Evolutionary conservation across 176 grass and related monocot genomes (phyloP), one percentile per base, ranked within the genome.

Genomic region (Triticum turgidum): DNA sequence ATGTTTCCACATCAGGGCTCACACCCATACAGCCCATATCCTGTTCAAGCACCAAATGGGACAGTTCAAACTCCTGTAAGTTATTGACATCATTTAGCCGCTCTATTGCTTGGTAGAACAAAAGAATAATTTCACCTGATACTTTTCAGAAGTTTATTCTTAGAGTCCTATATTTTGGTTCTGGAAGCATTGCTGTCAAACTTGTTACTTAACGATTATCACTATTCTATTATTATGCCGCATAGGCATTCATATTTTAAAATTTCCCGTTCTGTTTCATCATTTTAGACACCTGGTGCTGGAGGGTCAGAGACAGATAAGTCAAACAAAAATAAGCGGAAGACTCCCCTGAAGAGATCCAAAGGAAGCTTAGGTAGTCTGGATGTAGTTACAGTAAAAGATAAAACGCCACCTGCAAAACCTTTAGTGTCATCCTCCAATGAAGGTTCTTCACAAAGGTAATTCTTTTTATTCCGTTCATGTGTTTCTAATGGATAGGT

Each of bases 351-450:
- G 52, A 92, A 92, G 68, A 87, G 69, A 92, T 92, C 76, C 30
- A 92, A 89, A 80, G 91, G 87, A 92, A 92, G 84, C 80, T 80
- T 87, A 84, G 84, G 87, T 75, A 89, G 84, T 84, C 84, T 92
- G 27, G 80, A 89, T 89, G 69, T 87, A 24, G 76, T 77, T 69
- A 11, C 80, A 81, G 72, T 69, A 18, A 87, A 87, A 86, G 86
- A 86, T 56, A 89, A 80, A 67, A 89, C 83, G 11, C 34, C 87
- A 32, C 78, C 86, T 70, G 38, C 67, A 84, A 92, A 89, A 87
- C 61, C 87, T 84, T 84, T 70, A 45, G 76, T 64, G 61, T 86
- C 84, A 52, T 92, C 87, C 63, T 89, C 91, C 24, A 92, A 89
- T 87, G 84, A 87, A 69, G 84, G 75, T 33, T 89, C 87, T 87